Percentiles rank a stretch among this genome's conserved stretches.
phyloP scores from a whole-genome alignment of 352 stramenopile species.

The Bremia lactucae region DNA sequence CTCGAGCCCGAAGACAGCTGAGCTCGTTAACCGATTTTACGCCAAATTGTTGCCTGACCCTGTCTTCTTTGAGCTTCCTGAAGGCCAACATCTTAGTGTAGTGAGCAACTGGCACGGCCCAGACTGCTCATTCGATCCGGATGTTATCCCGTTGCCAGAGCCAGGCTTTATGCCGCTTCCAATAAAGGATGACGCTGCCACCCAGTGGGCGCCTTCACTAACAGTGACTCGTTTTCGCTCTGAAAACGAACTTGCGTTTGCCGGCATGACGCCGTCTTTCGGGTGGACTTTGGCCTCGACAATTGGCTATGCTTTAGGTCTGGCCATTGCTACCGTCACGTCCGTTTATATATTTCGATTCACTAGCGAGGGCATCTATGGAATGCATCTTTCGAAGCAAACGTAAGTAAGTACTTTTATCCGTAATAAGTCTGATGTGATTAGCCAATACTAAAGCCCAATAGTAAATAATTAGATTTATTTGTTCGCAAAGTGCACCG shows the following conservation, averaged over 20 bases:
- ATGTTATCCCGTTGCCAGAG: constrained; percentile 31
- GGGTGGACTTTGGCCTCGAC: constrained; percentile 19
- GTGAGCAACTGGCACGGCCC: constrained; percentile 70
- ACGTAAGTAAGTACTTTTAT: constrained; percentile 10
- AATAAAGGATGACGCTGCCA: constrained; percentile 10
- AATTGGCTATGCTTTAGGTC: constrained; percentile 38
- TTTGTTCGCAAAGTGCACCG: no score
- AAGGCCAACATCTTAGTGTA: constrained; percentile 28
- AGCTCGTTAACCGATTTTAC: not conserved
- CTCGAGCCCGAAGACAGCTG: constrained; percentile 25
- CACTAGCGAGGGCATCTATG: constrained; percentile 22
- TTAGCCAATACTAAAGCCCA: no score
- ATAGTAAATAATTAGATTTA: no score
- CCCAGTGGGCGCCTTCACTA: constrained; percentile 11
- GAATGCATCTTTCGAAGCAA: constrained; percentile 20
- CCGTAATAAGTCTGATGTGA: no score
- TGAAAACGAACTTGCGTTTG: constrained; percentile 27
- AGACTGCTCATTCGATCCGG: constrained; percentile 47
- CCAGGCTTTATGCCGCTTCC: constrained; percentile 29
- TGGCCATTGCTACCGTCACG: constrained; percentile 34
- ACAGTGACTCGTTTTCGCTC: constrained; percentile 17
- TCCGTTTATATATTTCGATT: constrained; percentile 56
- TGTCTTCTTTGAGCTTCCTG: constrained; percentile 49
- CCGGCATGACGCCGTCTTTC: constrained; percentile 24
- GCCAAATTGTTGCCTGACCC: constrained; percentile 35